These are phyloP conservation scores for Podaxis rugospora DNA, from an alignment of 768 basidiomycete species.

Conservation along the genomic window DNA sequence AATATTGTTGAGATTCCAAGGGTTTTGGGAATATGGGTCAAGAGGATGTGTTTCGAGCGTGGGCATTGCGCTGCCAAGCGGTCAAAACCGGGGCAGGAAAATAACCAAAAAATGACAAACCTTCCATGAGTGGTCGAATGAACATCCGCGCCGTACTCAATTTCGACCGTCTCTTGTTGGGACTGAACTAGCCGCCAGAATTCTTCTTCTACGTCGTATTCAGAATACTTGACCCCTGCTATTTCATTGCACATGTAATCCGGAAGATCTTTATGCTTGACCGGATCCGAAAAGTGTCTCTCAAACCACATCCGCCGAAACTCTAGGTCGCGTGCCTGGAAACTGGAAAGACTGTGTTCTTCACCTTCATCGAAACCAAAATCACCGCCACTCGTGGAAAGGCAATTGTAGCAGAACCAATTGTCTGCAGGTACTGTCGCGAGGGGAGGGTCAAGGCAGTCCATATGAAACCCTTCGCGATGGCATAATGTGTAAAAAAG, in stretches of 20 bases:
- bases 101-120: constrained; percentile 36
- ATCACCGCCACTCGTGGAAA: constrained; percentile 89
- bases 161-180: constrained; percentile 86
- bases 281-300: constrained; percentile 44
- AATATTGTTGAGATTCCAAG: constrained; percentile 98
- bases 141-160: constrained; percentile 99
- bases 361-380: constrained; percentile 98
- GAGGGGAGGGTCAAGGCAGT: constrained; percentile 92
- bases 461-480: constrained; percentile 86
- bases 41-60: constrained; percentile 92
- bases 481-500: constrained; percentile 9
- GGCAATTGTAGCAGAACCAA: constrained; percentile 93
- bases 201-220: constrained; percentile 89
- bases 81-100: constrained; percentile 6
- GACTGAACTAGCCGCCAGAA: constrained; percentile 97
- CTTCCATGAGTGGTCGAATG: constrained; percentile 97
- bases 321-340: constrained; percentile 86
- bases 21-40: constrained; percentile 81
- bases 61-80: constrained; percentile 76
- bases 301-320: constrained; percentile 90
- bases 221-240: constrained; percentile 67
- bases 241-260: constrained; percentile 44
- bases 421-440: constrained; percentile 83
- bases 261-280: constrained; percentile 37
- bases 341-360: constrained; percentile 88